Base-by-base conservation (phyloP, 805 yeast genomes). In the Kodamaea kaohsiungensis region DNA sequence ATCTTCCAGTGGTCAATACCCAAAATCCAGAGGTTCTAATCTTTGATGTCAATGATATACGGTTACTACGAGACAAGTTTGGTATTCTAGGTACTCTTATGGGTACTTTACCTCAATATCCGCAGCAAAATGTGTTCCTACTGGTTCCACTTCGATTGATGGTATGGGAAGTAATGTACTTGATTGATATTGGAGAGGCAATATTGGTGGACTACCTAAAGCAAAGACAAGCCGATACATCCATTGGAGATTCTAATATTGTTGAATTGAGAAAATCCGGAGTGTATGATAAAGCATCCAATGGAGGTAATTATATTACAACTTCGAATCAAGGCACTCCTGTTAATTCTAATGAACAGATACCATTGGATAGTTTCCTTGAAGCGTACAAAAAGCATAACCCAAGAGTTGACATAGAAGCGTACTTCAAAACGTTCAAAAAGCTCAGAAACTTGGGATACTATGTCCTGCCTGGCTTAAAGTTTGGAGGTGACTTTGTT, bases 81-180 rank as follows among this genome's bases (percentile, higher is more conserved):
- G 89, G 90, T 12, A 79, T 95, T 1, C 77, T 85, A 18, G 99
- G 99, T 0, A 83, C 87, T 1, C 73, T 93, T 13, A 72, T 83
- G 0, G 99, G 99, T 0, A 88, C 97, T 0, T 71, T 95, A 30
- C 89, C 97, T 0, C 78, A 84, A 47, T 91, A 92, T n/a, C 95
- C 98, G 1, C 99, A 95, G 67, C 99, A 93, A 64, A 91, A 91
- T 63, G 76, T 86, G n/a, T 88, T 92, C 62, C 73, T 90, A 42
- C 96, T 97, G 0, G 70, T 92, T 1, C 99, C 99, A 0, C 68
- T 95, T 49, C 83, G 84, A 62, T 72, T 93, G 45, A 78, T 84
- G 70, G 68, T 82, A 0, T 96, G 89, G 67, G 98, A 93, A 62
- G 83, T 86, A 0, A 57, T 83, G 9, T 89, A 89, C 83, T 72